Conservation (phyloP, 345 rosid genomes). For the Combretum micranthum region DNA sequence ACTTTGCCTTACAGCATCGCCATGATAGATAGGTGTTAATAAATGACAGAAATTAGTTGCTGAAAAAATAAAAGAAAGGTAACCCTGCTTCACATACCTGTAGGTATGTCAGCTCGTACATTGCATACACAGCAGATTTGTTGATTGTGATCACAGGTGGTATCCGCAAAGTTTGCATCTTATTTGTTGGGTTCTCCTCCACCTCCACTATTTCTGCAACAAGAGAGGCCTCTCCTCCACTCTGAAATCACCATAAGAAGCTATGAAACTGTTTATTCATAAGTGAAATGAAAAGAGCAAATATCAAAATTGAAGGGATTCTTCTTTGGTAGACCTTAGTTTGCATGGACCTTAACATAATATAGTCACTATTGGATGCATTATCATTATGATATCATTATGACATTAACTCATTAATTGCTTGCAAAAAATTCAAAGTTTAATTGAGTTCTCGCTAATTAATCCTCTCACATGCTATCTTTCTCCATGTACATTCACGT, state of each 20-base stretch:
- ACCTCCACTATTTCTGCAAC: constrained; percentile 90
- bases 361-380: too few species aligned
- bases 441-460: too few species aligned
- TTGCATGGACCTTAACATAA: too few species aligned
- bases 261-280: not conserved
- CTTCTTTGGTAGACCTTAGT: too few species aligned
- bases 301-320: not conserved
- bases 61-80: not conserved
- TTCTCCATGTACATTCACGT: too few species aligned
- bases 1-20: too few species aligned
- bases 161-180: constrained; percentile 67
- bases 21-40: not conserved
- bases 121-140: constrained; percentile 79
- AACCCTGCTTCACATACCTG: constrained; percentile 26
- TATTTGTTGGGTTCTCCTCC: constrained; percentile 71
- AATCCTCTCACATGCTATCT: too few species aligned
- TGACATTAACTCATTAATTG: too few species aligned
- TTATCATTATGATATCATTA: too few species aligned
- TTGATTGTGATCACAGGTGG: constrained; percentile 76
- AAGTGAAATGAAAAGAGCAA: not conserved
- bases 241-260: constrained; percentile 22
- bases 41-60: not conserved
- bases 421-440: too few species aligned
- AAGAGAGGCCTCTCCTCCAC: constrained; percentile 84
- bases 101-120: constrained; percentile 63